Base-by-base conservation (phyloP, 164 flowering plant genomes). In the Protea cynaroides region DNA sequence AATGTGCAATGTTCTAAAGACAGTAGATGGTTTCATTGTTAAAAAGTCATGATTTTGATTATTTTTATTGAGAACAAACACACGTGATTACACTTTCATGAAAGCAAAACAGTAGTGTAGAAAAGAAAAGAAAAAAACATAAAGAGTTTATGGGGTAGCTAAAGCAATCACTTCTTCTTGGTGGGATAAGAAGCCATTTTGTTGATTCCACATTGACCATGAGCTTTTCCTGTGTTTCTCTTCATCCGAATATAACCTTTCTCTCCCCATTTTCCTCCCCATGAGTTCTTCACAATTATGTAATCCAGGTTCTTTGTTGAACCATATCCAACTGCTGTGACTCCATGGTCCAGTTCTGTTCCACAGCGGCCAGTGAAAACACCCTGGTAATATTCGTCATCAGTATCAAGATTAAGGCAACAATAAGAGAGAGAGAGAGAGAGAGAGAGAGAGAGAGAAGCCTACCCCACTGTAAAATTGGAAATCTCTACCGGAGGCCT, bases 241-340 rank as follows among this genome's bases (percentile, higher is more conserved):
- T 86, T 84, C 89, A 90, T 82, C 75, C 95, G 83, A 40, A 88
- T 83, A 75, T 74, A 90, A 0, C 93, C 97, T 21, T 81, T 88
- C 69, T 90, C 97, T 58, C 95, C 97, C 95, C 95, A 90, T 71
- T 74, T 84, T 2, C 78, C 68, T 15, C 97, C 97, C 97, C 95
- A 88, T 0, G 95, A 90, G 72, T 90, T 90, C 81, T 78, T 86
- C 72, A 88, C 95, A 18, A 83, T 85, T 56, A 88, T 79, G 79
- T 86, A 86, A 68, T 85, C 92, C 65, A 64, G 2, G 13, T 82
- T 82, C 73, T 81, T 85, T n/a, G 71, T 61, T 64, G 88, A 43
- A 19, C 95, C 95, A 51, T 88, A 88, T 52, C 97, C 97, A 14
- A 90, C 89, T 0, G 91, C 91, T 7, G 87, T 74, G n/a, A 90